These are phyloP conservation scores for Exophiala aquamarina DNA, from an alignment of 2,329 filamentous ascomycete genomes.

Conservation along the genomic window DNA sequence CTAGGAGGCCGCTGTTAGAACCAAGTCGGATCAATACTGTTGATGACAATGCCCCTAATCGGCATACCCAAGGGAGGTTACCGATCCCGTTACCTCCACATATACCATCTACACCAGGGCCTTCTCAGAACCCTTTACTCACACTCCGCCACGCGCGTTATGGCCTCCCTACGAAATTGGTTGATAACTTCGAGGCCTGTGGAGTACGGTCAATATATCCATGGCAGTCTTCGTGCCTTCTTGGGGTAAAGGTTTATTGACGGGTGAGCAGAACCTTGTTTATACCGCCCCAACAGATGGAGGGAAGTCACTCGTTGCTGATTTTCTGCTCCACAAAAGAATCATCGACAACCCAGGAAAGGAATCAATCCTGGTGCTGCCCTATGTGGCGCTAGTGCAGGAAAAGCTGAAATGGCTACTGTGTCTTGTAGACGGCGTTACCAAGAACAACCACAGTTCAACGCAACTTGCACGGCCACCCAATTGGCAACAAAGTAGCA, in stretches of 20 bases:
- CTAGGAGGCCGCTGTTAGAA: constrained; percentile 11
- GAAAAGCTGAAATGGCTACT: constrained; percentile 76
- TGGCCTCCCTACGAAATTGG: constrained; percentile 59
- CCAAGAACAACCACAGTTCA: constrained; percentile 36
- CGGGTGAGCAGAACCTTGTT: constrained; percentile 68
- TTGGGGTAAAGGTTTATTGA: constrained; percentile 65
- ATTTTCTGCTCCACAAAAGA: constrained; percentile 70
- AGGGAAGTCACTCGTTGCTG: constrained; percentile 70
- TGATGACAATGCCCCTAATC: background rate
- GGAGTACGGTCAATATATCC: constrained; percentile 75
- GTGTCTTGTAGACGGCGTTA: constrained; percentile 62
- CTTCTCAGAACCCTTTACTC: constrained; percentile 48
- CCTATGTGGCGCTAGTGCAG: constrained; percentile 77
- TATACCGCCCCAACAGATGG: constrained; percentile 78
- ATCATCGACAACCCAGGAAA: constrained; percentile 62
- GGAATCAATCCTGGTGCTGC: constrained; percentile 71
- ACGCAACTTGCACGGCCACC: constrained; percentile 36
- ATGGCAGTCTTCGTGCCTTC: constrained; percentile 75
- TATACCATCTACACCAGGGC: constrained; percentile 31
- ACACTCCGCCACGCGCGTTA: constrained; percentile 65
- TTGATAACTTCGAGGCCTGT: constrained; percentile 63
- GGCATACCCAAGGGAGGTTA: background rate
- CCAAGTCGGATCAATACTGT: constrained; percentile 12
- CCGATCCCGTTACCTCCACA: constrained; percentile 4
- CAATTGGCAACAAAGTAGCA: constrained; percentile 51